Evolutionary conservation across 768 basidiomycete species (phyloP), one percentile per base, ranked within the genome.

Genomic region (Hydnomerulius pinastri): DNA sequence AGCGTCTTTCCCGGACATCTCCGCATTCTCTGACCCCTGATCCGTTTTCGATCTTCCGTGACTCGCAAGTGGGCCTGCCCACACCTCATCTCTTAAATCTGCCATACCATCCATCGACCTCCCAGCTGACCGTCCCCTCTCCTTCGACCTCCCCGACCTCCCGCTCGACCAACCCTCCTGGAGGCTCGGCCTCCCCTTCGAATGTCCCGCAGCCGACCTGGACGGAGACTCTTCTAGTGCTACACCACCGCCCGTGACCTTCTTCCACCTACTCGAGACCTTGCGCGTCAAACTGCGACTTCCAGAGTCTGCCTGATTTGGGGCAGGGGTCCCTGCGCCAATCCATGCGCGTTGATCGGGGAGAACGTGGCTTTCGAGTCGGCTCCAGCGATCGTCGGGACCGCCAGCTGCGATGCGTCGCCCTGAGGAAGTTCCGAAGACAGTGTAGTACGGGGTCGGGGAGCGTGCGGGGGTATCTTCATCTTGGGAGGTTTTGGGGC

Each of bases 391-490:
- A 52, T 79, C 79, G 9, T 72, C 72, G 0, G 73, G 70, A 9
- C 73, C 71, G 0, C 75, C 77, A 0, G 75, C 74, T 11, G 72
- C 74, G 13, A 79, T 69, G 6, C 77, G 66, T 7, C 71, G 72
- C 1, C 72, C 80, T 1, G 77, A 70, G 0, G 71, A 62, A 6
- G 72, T 69, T 1, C 82, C 82, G 50, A 82, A 74, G 13, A 83
- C 75, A 4, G 82, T 80, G 55, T 82, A 82, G 44, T 82, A 80
- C n/a, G 81, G 80, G 9, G 66, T 70, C 28, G 60, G 55, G 11
- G 65, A 50, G 7, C 35, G 48, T 4, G 43, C 25, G 39, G 38
- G 18, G 42, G 52, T 30, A 10, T 64, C 66, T 11, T 41, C 63
- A 2, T 53, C 59, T 18, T 47, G 45, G 40, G 49, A 45, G 11